phyloP scores from a whole-genome alignment of 176 grass and related monocot genomes.

The Secale cereale region DNA sequence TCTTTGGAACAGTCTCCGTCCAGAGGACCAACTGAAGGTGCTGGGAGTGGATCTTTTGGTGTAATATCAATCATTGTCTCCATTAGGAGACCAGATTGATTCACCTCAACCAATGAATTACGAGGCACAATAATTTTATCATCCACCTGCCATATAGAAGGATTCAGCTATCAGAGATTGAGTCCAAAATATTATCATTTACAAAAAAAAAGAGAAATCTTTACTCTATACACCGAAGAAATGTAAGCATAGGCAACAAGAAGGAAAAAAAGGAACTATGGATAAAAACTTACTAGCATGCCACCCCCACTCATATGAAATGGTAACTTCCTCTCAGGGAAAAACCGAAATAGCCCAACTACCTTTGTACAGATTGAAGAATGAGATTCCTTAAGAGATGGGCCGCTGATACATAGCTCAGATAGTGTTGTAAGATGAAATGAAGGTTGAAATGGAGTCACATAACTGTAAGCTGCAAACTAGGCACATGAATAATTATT shows the following conservation, averaged over 20 bases:
- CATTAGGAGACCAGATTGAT: conserved; percentile 98
- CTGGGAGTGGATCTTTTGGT: conserved; percentile 76
- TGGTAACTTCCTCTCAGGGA: background rate
- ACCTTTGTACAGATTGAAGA: background rate
- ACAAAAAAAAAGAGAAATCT: background rate
- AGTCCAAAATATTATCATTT: background rate
- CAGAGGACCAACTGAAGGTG: conserved; percentile 75
- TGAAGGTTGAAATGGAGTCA: background rate
- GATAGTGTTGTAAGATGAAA: background rate
- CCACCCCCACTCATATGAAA: background rate
- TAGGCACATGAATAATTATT: background rate
- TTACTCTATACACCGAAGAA: background rate
- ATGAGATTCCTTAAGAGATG: background rate
- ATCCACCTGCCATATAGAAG: conserved; percentile 58
- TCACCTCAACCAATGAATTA: conserved; percentile 89
- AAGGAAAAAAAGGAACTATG: background rate
- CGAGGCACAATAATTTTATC: conserved; percentile 87
- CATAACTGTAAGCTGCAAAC: background rate
- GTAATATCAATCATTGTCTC: conserved; percentile 94
- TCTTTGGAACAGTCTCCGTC: conserved; percentile 65
- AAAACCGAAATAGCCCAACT: background rate
- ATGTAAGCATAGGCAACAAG: background rate
- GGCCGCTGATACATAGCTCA: background rate
- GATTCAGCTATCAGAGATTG: background rate
- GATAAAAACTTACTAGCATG: background rate